Percentiles rank a stretch among this genome's conserved stretches.
phyloP scores from a whole-genome alignment of 306 rosid genomes.

The Begonia fuchsioides region DNA sequence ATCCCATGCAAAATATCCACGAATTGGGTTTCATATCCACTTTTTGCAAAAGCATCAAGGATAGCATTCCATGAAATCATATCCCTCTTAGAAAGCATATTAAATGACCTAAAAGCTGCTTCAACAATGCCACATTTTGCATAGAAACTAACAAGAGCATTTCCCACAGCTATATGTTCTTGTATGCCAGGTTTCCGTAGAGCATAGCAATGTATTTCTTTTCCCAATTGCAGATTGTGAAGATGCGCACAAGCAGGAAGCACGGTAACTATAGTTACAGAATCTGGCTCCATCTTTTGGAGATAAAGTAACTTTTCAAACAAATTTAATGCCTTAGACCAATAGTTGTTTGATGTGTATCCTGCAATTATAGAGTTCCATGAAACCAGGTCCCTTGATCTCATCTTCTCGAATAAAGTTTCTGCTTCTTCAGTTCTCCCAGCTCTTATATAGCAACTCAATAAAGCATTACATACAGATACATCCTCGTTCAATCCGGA shows the following conservation, averaged over 20 bases:
- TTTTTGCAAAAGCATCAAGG: slow-evolving; percentile 45
- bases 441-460: slow-evolving; percentile 58
- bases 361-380: slow-evolving; percentile 86
- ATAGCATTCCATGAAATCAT: slow-evolving; percentile 92
- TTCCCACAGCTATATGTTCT: slow-evolving; percentile 43
- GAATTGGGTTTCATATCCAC: slow-evolving; percentile 27
- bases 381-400: slow-evolving; percentile 68
- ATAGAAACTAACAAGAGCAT: slow-evolving; percentile 67
- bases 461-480: slow-evolving; percentile 61
- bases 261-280: slow-evolving; percentile 58
- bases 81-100: slow-evolving; percentile 43
- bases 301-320: slow-evolving; percentile 34
- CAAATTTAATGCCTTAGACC: slow-evolving; percentile 56
- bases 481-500: slow-evolving; percentile 37
- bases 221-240: slow-evolving; percentile 33
- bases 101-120: slow-evolving; percentile 40
- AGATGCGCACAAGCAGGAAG: slow-evolving; percentile 59
- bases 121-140: slow-evolving; percentile 37
- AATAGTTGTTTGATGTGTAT: slow-evolving; percentile 42
- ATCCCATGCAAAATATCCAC: slow-evolving; percentile 35
- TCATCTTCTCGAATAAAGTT: slow-evolving; percentile 43
- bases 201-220: slow-evolving; percentile 55
- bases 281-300: slow-evolving; percentile 31
- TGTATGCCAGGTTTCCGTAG: slow-evolving; percentile 31
- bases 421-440: slow-evolving; percentile 48